phyloP scores from a whole-genome alignment of 2,329 filamentous ascomycete genomes.

The Rutstroemia sp. region DNA sequence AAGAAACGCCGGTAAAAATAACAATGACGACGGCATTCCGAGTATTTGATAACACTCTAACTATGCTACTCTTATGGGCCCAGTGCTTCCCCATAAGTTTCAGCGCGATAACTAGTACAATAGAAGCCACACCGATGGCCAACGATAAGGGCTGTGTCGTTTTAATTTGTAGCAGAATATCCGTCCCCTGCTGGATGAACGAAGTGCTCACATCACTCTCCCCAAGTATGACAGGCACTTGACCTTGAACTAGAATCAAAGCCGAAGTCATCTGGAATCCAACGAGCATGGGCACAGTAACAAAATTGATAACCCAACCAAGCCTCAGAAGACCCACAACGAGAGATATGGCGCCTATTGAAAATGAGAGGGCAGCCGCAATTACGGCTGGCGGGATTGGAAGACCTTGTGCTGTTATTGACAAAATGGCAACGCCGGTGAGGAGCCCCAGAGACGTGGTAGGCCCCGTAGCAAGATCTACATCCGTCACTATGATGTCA shows the following conservation, averaged over 20 bases:
- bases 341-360: conserved; percentile 54
- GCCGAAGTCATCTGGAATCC: conserved; percentile 61
- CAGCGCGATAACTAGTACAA: background rate
- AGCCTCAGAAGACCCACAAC: conserved; percentile 53
- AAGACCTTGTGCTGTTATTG: conserved; percentile 44
- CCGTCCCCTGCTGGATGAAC: background rate
- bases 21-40: background rate
- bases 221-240: conserved; percentile 47
- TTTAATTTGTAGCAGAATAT: background rate
- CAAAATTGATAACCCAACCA: conserved; percentile 58
- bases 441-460: conserved; percentile 58
- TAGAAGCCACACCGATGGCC: background rate
- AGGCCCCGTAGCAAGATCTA: conserved; percentile 55
- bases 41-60: background rate
- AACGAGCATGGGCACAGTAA: conserved; percentile 55
- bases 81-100: background rate
- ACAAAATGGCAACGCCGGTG: conserved; percentile 49
- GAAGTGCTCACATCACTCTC: conserved; percentile 27
- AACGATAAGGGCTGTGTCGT: background rate
- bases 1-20: background rate
- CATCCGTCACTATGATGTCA: conserved; percentile 5
- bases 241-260: conserved; percentile 58
- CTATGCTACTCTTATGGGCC: background rate
- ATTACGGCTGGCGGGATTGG: conserved; percentile 32
- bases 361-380: conserved; percentile 53